Evolutionary conservation across 352 stramenopile genomes (phyloP).

Genomic region (Elongisporangium undulatum): DNA sequence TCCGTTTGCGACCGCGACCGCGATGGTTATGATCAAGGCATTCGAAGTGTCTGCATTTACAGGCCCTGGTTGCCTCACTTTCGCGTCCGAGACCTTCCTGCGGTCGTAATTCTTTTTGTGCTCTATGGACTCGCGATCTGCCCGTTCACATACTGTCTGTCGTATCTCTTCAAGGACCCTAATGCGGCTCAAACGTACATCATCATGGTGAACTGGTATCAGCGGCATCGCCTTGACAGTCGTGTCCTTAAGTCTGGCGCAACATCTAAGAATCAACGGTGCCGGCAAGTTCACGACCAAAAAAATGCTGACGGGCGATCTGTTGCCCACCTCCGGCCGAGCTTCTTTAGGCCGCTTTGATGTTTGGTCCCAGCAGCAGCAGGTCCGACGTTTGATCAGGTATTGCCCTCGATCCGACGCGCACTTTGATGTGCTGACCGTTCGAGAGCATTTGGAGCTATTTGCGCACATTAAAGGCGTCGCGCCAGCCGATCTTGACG

Average conservation of each 20-base stretch:
- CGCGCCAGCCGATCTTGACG: conserved; percentile 24
- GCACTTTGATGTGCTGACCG: conserved; percentile 70
- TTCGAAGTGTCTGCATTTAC: conserved; percentile 27
- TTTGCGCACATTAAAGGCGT: conserved; percentile 89
- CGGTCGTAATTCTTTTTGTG: too few relatives aligned
- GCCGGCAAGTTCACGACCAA: conserved; percentile 95
- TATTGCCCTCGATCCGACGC: conserved; percentile 93
- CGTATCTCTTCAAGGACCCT: too few relatives aligned
- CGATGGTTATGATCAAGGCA: conserved; percentile 20
- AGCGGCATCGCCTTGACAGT: too few relatives aligned
- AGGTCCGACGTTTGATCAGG: conserved; percentile 75
- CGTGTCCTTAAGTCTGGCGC: too few relatives aligned
- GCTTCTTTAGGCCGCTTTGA: conserved; percentile 65
- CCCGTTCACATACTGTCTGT: too few relatives aligned
- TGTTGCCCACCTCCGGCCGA: conserved; percentile 45
- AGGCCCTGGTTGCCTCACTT: too few relatives aligned
- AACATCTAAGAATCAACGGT: too few relatives aligned
- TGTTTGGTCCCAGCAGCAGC: conserved; percentile 63
- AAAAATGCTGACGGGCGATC: conserved; percentile 93
- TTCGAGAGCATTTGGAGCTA: conserved; percentile 83
- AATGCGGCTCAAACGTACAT: too few relatives aligned
- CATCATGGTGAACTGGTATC: too few relatives aligned
- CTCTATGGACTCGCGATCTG: too few relatives aligned
- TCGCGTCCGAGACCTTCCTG: too few relatives aligned
- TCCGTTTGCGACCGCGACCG: conserved; percentile 28